Base-by-base conservation (phyloP, 2,329 filamentous ascomycete species). In the Cladophialophora bantiana region DNA sequence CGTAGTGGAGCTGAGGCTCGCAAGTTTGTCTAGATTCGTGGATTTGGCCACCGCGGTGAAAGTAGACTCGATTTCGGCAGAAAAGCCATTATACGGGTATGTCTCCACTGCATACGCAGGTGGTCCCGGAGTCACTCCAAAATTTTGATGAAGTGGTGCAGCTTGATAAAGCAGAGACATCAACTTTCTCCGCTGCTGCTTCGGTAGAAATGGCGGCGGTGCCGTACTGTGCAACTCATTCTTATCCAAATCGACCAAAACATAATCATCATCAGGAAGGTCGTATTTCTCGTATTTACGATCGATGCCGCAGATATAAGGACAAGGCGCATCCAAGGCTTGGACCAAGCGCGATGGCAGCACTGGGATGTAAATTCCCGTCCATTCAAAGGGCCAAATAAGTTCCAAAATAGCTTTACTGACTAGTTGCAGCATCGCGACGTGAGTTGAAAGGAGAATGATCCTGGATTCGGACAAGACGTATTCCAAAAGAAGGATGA, bases 221-320 rank as follows among this genome's bases (percentile, higher is more conserved):
- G 88, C 84, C 1, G 93, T 95, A 57, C 93, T 91, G 75, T 97
- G 92, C 68, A 99, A 94, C 15, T 89, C 89, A 78, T 99, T 92
- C 77, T 91, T 89, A 78, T 99, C 95, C 59, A 99, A 83, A 78
- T 99, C 95, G 40, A 98, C 93, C 15, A 98, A 83, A 18, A 98
- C 94, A 77, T 94, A 98, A 75, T 98, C 95, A 74, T 98, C 95
- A 6, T 97, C 93, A 0, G 95, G 95, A 50, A 98, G 85, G 72
- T 93, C 90, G 55, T 93, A 87, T 65, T 88, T 88, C 73, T 96
- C 92, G 76, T 98, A 98, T 65, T 94, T 88, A 71, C 94, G 88
- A 80, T 99, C 95, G 65, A 99, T 92, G 57, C 95, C 95, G 52
- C 98, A 93, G 71, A 99, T 97, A 74, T 98, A 99, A 0, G 95